Evolutionary conservation across 1,284 basidiomycete genomes (phyloP).

Genomic region (Trichosporon sp.): DNA sequence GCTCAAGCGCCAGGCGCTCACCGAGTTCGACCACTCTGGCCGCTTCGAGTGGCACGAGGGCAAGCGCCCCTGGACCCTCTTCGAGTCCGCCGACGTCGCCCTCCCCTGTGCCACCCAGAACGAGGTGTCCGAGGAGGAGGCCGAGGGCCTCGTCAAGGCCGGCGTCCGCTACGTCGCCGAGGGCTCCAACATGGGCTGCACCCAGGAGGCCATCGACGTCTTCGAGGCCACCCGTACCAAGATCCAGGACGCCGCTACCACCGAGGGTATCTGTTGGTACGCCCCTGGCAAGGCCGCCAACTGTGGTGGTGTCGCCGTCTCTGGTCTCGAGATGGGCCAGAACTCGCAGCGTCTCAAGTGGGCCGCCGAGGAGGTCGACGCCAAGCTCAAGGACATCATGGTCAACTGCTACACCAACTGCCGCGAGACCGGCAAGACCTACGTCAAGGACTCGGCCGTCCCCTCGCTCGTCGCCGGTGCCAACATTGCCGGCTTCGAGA

Average conservation of each 20-base stretch:
- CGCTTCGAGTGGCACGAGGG: conserved; percentile 65
- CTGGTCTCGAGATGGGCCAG: conserved; percentile 71
- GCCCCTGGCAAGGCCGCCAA: conserved; percentile 70
- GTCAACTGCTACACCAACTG: conserved; percentile 62
- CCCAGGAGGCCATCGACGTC: conserved; percentile 66
- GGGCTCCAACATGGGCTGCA: conserved; percentile 71
- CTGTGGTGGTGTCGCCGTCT: conserved; percentile 62
- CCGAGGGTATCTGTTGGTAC: conserved; percentile 57
- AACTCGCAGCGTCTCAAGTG: conserved; percentile 62
- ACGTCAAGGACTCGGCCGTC: conserved; percentile 57
- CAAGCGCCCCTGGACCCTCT: conserved; percentile 69
- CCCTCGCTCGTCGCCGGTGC: conserved; percentile 66
- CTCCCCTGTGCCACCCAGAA: conserved; percentile 75
- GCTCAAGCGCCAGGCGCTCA: conserved; percentile 60
- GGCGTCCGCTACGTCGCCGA: conserved; percentile 72
- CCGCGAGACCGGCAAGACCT: conserved; percentile 59
- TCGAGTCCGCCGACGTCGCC: conserved; percentile 64
- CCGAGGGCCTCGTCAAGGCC: conserved; percentile 63
- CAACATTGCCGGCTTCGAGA: conserved; percentile 71
- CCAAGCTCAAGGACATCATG: conserved; percentile 72
- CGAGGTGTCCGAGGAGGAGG: conserved; percentile 65
- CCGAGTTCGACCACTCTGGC: conserved; percentile 53
- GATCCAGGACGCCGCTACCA: conserved; percentile 47
- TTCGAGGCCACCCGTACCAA: conserved; percentile 62
- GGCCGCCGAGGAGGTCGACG: conserved; percentile 63